Conservation (phyloP, 352 stramenopile genomes). For the Elongisporangium anandrum region DNA sequence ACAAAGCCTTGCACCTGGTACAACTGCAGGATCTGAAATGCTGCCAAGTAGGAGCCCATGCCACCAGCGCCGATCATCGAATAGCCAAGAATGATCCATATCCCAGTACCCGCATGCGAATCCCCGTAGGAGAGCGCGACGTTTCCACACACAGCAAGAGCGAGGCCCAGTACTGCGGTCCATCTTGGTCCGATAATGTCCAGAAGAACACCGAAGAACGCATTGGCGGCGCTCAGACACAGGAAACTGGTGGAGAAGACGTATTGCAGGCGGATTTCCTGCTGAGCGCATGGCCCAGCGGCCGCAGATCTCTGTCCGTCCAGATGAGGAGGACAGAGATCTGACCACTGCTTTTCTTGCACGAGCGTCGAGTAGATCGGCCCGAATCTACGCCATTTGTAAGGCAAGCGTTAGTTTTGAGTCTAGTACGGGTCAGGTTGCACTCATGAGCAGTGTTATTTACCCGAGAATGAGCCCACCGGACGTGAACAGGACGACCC, state of each 20-base stretch:
- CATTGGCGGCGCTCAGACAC: slow-evolving; percentile 75
- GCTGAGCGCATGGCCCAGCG: slow-evolving; percentile 31
- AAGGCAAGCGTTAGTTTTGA: background rate
- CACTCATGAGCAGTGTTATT: background rate
- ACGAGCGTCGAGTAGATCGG: slow-evolving; percentile 70
- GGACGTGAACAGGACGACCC: slow-evolving; percentile 57
- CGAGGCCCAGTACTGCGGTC: slow-evolving; percentile 50
- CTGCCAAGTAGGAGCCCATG: slow-evolving; percentile 71
- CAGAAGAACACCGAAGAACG: slow-evolving; percentile 70
- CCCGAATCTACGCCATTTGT: slow-evolving; percentile 37
- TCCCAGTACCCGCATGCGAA: slow-evolving; percentile 35
- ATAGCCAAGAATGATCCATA: slow-evolving; percentile 65
- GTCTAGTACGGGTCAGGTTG: background rate
- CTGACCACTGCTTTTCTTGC: slow-evolving; percentile 60
- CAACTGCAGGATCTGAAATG: slow-evolving; percentile 78
- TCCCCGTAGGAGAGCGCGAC: slow-evolving; percentile 54
- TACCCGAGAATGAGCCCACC: slow-evolving; percentile 68
- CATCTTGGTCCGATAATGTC: slow-evolving; percentile 58
- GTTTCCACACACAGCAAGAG: slow-evolving; percentile 47
- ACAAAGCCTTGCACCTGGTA: slow-evolving; percentile 73
- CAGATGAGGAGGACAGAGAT: slow-evolving; percentile 31
- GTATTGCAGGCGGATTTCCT: slow-evolving; percentile 74
- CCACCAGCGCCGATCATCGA: slow-evolving; percentile 62
- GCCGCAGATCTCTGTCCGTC: background rate
- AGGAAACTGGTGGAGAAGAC: slow-evolving; percentile 78